These are phyloP conservation scores for Volvox africanus DNA, from an alignment of 139 green algal species.

Conservation along the genomic window DNA sequence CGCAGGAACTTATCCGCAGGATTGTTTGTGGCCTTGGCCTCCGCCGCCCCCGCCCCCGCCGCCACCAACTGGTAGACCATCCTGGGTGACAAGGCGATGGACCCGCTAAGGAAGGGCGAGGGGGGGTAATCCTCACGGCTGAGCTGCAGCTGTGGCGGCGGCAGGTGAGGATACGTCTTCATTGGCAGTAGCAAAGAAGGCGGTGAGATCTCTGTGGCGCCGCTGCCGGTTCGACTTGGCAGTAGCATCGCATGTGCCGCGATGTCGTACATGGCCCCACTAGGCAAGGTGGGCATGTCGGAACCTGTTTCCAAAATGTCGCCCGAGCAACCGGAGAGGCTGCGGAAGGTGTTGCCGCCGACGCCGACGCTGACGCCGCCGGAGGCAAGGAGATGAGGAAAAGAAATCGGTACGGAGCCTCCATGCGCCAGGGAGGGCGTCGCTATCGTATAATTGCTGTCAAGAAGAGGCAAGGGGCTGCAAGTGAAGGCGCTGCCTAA, in stretches of 20 bases:
- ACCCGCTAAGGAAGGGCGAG: background rate
- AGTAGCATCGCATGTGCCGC: background rate
- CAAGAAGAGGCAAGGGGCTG: background rate
- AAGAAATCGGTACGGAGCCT: background rate
- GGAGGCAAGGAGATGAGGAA: background rate
- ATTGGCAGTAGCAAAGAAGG: background rate
- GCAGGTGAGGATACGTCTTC: background rate
- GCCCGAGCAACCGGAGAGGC: background rate
- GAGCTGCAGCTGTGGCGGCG: background rate
- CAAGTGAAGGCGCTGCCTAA: background rate
- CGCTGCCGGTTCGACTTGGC: background rate
- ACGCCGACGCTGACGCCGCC: background rate
- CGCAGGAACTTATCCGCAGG: slow-evolving; percentile 30
- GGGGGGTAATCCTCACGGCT: background rate
- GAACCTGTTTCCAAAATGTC: background rate
- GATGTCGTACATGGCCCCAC: too few species aligned
- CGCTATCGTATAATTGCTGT: background rate
- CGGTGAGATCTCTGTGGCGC: background rate
- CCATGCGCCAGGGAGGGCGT: too few species aligned
- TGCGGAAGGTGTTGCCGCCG: background rate
- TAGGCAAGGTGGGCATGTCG: background rate
- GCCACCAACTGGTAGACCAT: background rate
- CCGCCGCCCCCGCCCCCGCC: background rate
- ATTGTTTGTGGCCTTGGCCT: background rate
- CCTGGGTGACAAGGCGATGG: background rate